Conservation (phyloP, 257 asterid genomes). For the Capsicum baccatum region DNA sequence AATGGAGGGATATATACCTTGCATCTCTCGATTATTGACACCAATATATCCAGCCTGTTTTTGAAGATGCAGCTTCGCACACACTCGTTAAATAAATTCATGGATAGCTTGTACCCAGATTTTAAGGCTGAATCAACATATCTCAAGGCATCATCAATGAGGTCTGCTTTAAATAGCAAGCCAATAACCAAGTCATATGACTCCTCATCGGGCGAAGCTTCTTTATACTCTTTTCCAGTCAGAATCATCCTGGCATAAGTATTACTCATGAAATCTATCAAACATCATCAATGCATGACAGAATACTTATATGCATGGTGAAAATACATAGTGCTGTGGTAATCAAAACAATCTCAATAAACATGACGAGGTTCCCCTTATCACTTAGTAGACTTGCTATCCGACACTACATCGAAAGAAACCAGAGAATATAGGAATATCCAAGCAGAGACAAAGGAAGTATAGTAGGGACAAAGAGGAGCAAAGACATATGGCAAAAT, state of each 20-base stretch:
- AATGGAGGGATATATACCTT: slow-evolving; percentile 56
- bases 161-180: slow-evolving; percentile 62
- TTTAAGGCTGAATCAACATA: slow-evolving; percentile 63
- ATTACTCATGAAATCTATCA: slow-evolving; percentile 40
- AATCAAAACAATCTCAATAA: slow-evolving; percentile 4
- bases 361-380: not conserved
- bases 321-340: slow-evolving; percentile 1
- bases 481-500: not conserved
- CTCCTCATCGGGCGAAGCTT: slow-evolving; percentile 81
- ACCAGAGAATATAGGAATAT: not conserved
- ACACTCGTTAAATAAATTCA: slow-evolving; percentile 56
- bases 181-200: slow-evolving; percentile 76
- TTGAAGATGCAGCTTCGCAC: slow-evolving; percentile 54
- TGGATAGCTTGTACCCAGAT: slow-evolving; percentile 69
- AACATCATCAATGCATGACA: slow-evolving; percentile 30
- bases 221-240: slow-evolving; percentile 66
- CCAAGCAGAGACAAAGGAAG: not conserved
- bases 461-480: not conserved
- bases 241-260: slow-evolving; percentile 77
- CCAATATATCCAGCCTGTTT: slow-evolving; percentile 67
- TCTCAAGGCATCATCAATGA: slow-evolving; percentile 71
- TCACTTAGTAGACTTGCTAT: not conserved
- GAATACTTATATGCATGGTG: slow-evolving; percentile 1
- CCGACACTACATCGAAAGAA: not conserved
- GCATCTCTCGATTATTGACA: slow-evolving; percentile 83